phyloP scores from a whole-genome alignment of 1,139 yeast genomes.

The Scheffersomyces segobiensis region DNA sequence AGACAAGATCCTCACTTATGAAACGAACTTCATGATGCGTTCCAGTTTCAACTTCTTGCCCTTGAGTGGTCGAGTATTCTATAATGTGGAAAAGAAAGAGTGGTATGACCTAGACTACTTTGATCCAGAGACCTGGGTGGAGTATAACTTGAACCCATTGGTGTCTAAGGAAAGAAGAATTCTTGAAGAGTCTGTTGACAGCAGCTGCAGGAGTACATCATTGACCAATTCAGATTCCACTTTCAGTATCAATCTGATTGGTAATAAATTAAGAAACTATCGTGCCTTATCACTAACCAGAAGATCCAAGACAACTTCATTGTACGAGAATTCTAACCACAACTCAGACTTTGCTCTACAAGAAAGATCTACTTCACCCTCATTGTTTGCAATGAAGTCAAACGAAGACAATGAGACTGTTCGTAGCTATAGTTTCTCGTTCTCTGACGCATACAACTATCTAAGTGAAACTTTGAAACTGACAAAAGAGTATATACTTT shows the following conservation, averaged over 20 bases:
- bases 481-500: slow-evolving; percentile 58
- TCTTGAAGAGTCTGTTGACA: slow-evolving; percentile 5
- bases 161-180: slow-evolving; percentile 49
- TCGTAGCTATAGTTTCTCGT: slow-evolving; percentile 32
- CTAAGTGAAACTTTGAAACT: slow-evolving; percentile 58
- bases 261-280: slow-evolving; percentile 22
- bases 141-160: slow-evolving; percentile 72
- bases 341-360: neutral
- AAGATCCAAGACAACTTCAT: slow-evolving; percentile 3
- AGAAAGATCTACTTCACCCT: neutral
- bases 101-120: slow-evolving; percentile 72
- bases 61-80: slow-evolving; percentile 68
- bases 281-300: slow-evolving; percentile 18
- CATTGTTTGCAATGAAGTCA: neutral
- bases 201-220: slow-evolving; percentile 1
- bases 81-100: slow-evolving; percentile 57
- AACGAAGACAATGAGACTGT: slow-evolving; percentile 8
- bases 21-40: slow-evolving; percentile 86
- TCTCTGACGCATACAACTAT: slow-evolving; percentile 65
- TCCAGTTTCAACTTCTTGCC: slow-evolving; percentile 81
- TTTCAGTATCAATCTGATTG: slow-evolving; percentile 23
- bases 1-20: slow-evolving; percentile 72
- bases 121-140: slow-evolving; percentile 78
- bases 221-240: slow-evolving; percentile 5
- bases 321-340: neutral